phyloP scores from a whole-genome alignment of 805 yeast genomes.

The Candida maltosa region DNA sequence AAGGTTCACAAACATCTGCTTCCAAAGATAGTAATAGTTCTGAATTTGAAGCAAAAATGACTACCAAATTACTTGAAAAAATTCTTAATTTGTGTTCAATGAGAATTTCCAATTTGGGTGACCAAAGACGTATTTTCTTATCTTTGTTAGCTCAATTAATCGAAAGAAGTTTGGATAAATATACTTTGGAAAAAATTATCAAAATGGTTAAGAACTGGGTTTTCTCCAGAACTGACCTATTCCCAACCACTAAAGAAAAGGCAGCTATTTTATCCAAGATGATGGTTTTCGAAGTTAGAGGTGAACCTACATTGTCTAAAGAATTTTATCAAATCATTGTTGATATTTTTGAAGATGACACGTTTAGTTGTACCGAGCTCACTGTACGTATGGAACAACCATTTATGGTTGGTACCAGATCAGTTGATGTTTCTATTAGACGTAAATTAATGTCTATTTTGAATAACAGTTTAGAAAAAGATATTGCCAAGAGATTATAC shows the following conservation, averaged over 20 bases:
- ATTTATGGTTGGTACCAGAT: slow-evolving; percentile 87
- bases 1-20: slow-evolving; percentile 34
- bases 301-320: slow-evolving; percentile 73
- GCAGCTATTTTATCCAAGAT: slow-evolving; percentile 91
- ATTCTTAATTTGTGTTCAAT: slow-evolving; percentile 72
- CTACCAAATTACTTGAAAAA: slow-evolving; percentile 72
- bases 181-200: slow-evolving; percentile 69
- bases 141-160: slow-evolving; percentile 84
- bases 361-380: slow-evolving; percentile 77
- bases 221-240: slow-evolving; percentile 73
- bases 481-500: slow-evolving; percentile 72
- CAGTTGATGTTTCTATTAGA: slow-evolving; percentile 72
- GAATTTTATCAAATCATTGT: slow-evolving; percentile 83
- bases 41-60: slow-evolving; percentile 77
- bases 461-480: slow-evolving; percentile 73
- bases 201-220: slow-evolving; percentile 86
- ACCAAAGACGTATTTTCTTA: slow-evolving; percentile 85
- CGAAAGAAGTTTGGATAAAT: slow-evolving; percentile 80
- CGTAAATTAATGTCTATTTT: slow-evolving; percentile 75
- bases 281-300: slow-evolving; percentile 88
- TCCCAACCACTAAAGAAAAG: slow-evolving; percentile 94
- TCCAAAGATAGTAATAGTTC: slow-evolving; percentile 29
- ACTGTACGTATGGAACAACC: slow-evolving; percentile 96
- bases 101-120: slow-evolving; percentile 86
- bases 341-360: slow-evolving; percentile 79